phyloP scores from a whole-genome alignment of 2,329 filamentous ascomycete genomes.

The Ophiostoma montium region DNA sequence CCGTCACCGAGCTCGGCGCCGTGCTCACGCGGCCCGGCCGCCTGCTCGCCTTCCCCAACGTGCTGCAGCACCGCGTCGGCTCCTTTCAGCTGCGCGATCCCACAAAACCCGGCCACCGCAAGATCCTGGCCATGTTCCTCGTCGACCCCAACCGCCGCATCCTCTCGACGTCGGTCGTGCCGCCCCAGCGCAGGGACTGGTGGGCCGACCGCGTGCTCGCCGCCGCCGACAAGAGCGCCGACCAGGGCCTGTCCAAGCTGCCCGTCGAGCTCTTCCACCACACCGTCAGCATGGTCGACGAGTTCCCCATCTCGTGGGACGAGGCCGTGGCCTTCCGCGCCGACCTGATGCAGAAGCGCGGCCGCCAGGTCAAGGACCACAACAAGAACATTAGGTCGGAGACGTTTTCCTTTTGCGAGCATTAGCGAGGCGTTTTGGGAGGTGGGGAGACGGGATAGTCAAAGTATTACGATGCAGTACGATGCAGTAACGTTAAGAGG shows the following conservation, averaged over 20 bases:
- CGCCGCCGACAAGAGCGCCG: background rate
- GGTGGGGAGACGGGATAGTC: no score
- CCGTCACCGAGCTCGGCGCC: constrained; percentile 27
- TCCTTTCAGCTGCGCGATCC: constrained; percentile 35
- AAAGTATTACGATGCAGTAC: no score
- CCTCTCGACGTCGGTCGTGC: constrained; percentile 28
- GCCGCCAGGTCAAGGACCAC: constrained; percentile 1
- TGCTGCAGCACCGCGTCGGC: constrained; percentile 34
- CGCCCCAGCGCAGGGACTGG: constrained; percentile 25
- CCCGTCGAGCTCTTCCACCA: constrained; percentile 17
- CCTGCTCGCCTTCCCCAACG: constrained; percentile 29
- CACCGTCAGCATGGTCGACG: constrained; percentile 15
- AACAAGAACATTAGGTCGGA: background rate
- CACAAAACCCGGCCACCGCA: constrained; percentile 37
- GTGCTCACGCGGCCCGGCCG: constrained; percentile 27
- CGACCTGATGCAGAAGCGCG: constrained; percentile 15
- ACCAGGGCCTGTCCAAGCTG: background rate
- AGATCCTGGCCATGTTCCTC: constrained; percentile 43
- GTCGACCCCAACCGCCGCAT: constrained; percentile 40
- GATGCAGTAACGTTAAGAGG: no score
- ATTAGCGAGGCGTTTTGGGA: background rate
- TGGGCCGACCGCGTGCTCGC: constrained; percentile 16
- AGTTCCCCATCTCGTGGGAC: constrained; percentile 17
- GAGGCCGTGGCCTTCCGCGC: constrained; percentile 13
- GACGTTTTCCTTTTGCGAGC: constrained; percentile 5